These are phyloP conservation scores for Punctularia strigosozonata DNA, from an alignment of 768 basidiomycete species.

Conservation along the genomic window DNA sequence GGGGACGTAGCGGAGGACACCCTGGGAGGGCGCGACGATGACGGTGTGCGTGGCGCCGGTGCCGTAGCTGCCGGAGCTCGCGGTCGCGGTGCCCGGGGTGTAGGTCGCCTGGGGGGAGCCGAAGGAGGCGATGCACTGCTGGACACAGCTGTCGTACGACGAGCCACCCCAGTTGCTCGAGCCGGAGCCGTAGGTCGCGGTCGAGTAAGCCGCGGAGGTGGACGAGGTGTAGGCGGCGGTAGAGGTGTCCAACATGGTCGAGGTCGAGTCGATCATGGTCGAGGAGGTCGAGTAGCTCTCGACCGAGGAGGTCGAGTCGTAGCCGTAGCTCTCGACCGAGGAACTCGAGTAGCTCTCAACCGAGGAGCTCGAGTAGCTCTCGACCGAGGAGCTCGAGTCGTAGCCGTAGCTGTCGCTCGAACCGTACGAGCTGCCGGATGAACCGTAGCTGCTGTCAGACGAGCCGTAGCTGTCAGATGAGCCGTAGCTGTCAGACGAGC, in stretches of 20 bases:
- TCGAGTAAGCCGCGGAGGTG: conserved; percentile 22
- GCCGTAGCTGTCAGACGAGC: conserved; percentile 13
- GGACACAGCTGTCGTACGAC: conserved; percentile 57
- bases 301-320: not conserved
- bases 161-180: conserved; percentile 41
- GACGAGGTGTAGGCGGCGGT: conserved; percentile 7
- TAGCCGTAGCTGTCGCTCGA: conserved; percentile 3
- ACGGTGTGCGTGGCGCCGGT: conserved; percentile 59
- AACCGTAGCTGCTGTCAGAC: conserved; percentile 8
- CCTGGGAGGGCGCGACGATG: conserved; percentile 67
- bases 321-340: conserved; percentile 1
- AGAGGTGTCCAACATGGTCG: conserved; percentile 4
- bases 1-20: conserved; percentile 65
- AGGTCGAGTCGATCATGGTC: conserved; percentile 5
- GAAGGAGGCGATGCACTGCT: conserved; percentile 58
- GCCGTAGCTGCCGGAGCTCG: conserved; percentile 23
- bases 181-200: conserved; percentile 53
- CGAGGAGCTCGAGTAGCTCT: conserved; percentile 1
- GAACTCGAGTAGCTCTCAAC: conserved; percentile 5
- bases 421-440: not conserved
- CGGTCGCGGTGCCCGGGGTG: conserved; percentile 15
- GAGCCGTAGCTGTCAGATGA: conserved; percentile 12
- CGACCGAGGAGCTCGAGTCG: not conserved
- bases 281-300: conserved; percentile 2
- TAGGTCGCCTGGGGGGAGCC: conserved; percentile 24